A percentile compares a stretch with the other conserved stretches of the same genome.
These are phyloP conservation scores for Hypoxylon lienhwacheense DNA, from an alignment of 495 filamentous ascomycete genomes.

Conservation along the genomic window DNA sequence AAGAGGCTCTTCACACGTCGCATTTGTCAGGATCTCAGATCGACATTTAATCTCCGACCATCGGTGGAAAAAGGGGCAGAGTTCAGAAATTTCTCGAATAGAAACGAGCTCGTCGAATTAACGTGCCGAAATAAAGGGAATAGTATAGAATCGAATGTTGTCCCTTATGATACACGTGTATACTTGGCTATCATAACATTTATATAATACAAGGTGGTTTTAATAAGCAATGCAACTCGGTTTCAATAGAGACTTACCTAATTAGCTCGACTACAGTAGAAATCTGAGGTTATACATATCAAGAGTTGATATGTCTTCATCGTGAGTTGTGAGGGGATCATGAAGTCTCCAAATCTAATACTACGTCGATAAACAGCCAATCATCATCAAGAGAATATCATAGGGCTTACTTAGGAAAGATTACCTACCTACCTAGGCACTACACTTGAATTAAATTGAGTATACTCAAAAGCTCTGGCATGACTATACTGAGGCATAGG, in stretches of 20 bases:
- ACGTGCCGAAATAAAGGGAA: conserved; percentile 2
- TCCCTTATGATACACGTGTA: neutral
- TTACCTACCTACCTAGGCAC: too few species aligned
- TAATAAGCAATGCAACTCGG: neutral
- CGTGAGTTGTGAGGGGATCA: too few species aligned
- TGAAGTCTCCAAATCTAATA: too few species aligned
- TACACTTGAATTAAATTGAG: too few species aligned
- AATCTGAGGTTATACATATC: neutral
- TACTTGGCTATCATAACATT: neutral
- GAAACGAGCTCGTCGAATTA: conserved; percentile 9
- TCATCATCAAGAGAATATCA: too few species aligned
- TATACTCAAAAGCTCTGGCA: too few species aligned
- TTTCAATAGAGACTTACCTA: neutral
- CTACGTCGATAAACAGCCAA: too few species aligned
- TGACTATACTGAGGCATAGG: too few species aligned
- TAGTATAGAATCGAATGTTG: neutral
- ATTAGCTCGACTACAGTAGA: neutral
- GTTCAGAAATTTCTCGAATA: neutral
- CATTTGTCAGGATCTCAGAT: conserved; percentile 31
- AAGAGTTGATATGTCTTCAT: too few species aligned
- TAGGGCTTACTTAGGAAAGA: too few species aligned
- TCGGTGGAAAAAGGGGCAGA: conserved; percentile 1
- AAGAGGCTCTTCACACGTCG: conserved; percentile 32
- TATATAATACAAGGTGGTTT: too few species aligned
- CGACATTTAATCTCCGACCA: conserved; percentile 10